phyloP scores from a whole-genome alignment of 371 early-diverging fungal genomes.

The Zychaea mexicana region DNA sequence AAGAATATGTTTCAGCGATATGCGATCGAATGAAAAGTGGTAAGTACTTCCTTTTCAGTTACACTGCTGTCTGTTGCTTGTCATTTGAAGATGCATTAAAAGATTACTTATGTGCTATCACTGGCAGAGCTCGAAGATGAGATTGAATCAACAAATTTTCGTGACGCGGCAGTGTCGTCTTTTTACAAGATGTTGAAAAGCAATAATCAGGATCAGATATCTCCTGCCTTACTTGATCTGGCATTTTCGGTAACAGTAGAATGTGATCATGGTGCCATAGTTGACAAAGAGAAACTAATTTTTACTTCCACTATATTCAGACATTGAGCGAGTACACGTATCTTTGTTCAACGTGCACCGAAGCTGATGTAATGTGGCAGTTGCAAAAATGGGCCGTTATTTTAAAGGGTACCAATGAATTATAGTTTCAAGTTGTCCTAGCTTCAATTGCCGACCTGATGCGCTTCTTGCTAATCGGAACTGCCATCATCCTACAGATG shows the following conservation, averaged over 20 bases:
- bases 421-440: neutral
- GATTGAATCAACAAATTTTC: constrained; percentile 10
- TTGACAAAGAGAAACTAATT: neutral
- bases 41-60: constrained; percentile 1
- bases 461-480: no score
- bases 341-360: constrained; percentile 17
- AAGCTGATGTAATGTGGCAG: constrained; percentile 34
- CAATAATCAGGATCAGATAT: constrained; percentile 1
- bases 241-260: constrained; percentile 9
- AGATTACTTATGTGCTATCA: neutral
- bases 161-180: constrained; percentile 20
- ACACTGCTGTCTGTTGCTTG: no score
- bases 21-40: constrained; percentile 25
- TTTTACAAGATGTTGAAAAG: constrained; percentile 27
- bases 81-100: neutral
- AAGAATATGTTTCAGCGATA: constrained; percentile 20
- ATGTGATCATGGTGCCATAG: no score
- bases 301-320: neutral
- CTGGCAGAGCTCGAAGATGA: constrained; percentile 12
- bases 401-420: constrained; percentile 29
- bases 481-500: constrained; percentile 15
- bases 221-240: constrained; percentile 1
- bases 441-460: no score
- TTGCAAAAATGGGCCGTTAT: constrained; percentile 31
- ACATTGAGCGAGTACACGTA: constrained; percentile 36